These are phyloP conservation scores for Amyloporia xantha DNA, from an alignment of 768 basidiomycete genomes.

Conservation along the genomic window DNA sequence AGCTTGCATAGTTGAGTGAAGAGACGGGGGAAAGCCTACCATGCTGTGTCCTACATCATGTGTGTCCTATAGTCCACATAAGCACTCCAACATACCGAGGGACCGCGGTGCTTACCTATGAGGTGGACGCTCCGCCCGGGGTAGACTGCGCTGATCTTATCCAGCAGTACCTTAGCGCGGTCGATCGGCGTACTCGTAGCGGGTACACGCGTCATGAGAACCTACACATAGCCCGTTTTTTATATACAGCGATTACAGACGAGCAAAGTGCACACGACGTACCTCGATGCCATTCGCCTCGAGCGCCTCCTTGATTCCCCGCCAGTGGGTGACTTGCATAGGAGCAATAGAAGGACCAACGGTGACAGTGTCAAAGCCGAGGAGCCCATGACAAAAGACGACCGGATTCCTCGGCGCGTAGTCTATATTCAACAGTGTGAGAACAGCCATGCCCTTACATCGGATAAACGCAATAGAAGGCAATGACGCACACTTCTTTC, in stretches of 20 bases:
- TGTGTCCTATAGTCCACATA: slow-evolving; percentile 18
- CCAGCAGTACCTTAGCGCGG: slow-evolving; percentile 84
- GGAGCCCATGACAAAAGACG: slow-evolving; percentile 92
- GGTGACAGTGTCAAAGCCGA: slow-evolving; percentile 83
- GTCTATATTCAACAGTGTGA: slow-evolving; percentile 37
- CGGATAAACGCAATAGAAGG: neutral
- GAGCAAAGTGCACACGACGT: neutral
- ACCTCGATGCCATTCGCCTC: slow-evolving; percentile 77
- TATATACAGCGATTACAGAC: too few species aligned
- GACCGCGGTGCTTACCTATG: slow-evolving; percentile 44
- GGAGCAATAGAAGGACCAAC: slow-evolving; percentile 73
- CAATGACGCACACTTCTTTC: slow-evolving; percentile 20
- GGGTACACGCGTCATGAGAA: slow-evolving; percentile 90
- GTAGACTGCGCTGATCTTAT: slow-evolving; percentile 72
- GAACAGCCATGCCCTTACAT: neutral
- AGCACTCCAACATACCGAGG: slow-evolving; percentile 18
- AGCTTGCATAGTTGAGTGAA: neutral
- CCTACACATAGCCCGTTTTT: slow-evolving; percentile 26
- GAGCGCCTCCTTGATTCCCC: slow-evolving; percentile 90
- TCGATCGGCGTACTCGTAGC: slow-evolving; percentile 86
- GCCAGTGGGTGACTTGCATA: slow-evolving; percentile 90
- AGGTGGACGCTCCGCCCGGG: slow-evolving; percentile 84
- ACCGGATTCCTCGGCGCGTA: slow-evolving; percentile 75
- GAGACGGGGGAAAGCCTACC: slow-evolving; percentile 34
- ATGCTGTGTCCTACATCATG: slow-evolving; percentile 58